These are phyloP conservation scores for Leccinum griseonigrum DNA, from an alignment of 1,284 basidiomycete genomes.

Conservation along the genomic window DNA sequence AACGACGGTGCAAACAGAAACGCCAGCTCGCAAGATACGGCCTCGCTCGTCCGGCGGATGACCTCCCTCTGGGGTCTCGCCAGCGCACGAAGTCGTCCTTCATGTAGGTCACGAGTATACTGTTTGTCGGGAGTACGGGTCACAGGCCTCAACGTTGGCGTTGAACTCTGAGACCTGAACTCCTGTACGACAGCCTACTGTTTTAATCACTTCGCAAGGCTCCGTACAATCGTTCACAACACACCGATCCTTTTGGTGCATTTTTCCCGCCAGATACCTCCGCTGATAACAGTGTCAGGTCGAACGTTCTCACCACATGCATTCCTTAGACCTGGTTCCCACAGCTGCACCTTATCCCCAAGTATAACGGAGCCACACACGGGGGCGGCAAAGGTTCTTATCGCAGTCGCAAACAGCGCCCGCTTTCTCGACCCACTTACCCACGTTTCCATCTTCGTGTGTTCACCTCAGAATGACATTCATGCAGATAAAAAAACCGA, in stretches of 20 bases:
- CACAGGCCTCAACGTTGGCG: not conserved
- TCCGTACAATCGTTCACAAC: not conserved
- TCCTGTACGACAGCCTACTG: not conserved
- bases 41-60: not conserved
- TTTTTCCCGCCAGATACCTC: not conserved
- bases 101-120: not conserved
- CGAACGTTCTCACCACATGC: not conserved
- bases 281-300: not conserved
- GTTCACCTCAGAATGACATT: not conserved
- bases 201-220: not conserved
- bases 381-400: not conserved
- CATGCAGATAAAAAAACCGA: constrained; percentile 1
- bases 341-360: not conserved
- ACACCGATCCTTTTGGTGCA: not conserved
- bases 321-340: not conserved
- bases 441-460: not conserved
- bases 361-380: not conserved
- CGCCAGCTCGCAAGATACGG: not conserved
- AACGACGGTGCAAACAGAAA: not conserved
- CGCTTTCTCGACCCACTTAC: not conserved
- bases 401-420: not conserved
- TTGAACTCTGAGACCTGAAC: not conserved
- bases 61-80: not conserved
- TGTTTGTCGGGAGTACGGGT: not conserved
- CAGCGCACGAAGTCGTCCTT: not conserved